Evolutionary conservation across 169 alveolate genomes (phyloP).

Genomic region (Plasmodium cynomolgi): DNA sequence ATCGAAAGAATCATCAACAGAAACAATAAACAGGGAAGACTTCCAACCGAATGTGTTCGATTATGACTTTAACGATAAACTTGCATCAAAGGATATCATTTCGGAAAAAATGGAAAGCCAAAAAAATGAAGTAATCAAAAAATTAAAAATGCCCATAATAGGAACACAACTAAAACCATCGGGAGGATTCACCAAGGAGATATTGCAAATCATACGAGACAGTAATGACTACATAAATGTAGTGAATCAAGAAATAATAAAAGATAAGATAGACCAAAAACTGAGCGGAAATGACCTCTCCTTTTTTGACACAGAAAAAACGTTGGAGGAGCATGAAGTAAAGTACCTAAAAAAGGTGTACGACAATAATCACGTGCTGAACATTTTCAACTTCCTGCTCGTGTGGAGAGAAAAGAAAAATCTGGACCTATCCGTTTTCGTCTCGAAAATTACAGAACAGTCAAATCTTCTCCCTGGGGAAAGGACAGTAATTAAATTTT

Average conservation of each 20-base stretch:
- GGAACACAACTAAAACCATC: conserved; percentile 74
- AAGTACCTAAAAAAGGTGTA: conserved; percentile 49
- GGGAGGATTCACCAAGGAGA: conserved; percentile 70
- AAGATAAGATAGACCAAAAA: conserved; percentile 52
- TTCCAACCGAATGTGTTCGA: not conserved
- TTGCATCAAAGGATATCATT: conserved; percentile 40
- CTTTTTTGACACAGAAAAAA: conserved; percentile 57
- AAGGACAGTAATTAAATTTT: conserved; percentile 65
- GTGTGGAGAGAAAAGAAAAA: conserved; percentile 69
- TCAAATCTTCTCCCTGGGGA: conserved; percentile 60
- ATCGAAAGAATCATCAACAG: not conserved
- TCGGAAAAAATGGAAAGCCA: conserved; percentile 20
- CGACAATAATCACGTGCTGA: conserved; percentile 62
- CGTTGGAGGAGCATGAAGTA: conserved; percentile 54
- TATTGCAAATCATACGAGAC: conserved; percentile 20
- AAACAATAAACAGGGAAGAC: not conserved
- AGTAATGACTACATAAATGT: conserved; percentile 53
- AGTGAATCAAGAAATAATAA: conserved; percentile 57
- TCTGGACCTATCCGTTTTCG: conserved; percentile 59
- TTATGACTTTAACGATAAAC: conserved; percentile 13
- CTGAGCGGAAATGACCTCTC: conserved; percentile 40
- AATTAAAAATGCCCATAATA: conserved; percentile 48
- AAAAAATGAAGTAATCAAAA: conserved; percentile 58
- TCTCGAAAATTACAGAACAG: conserved; percentile 56
- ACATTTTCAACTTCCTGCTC: conserved; percentile 45